Evolutionary conservation across 2,329 filamentous ascomycete species (phyloP), one percentile per base, ranked within the genome.

Genomic region (Sporothrix brasiliensis): DNA sequence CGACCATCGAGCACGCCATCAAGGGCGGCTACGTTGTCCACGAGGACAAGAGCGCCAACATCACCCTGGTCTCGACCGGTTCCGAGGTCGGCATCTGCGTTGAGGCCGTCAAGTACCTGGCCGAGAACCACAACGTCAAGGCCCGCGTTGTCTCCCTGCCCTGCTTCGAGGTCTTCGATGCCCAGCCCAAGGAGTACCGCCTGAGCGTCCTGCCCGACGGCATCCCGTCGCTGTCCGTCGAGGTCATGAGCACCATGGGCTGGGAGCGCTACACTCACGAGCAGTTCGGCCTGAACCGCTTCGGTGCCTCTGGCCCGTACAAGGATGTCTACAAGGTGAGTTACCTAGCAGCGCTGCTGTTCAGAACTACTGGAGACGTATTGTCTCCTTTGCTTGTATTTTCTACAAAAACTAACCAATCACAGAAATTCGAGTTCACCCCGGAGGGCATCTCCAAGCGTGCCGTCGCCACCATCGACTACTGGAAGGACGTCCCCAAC

Each of bases 251-350:
- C 82, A 99, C 95, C 76, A 90, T 97, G 83, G 95, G 95, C 77
- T 99, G 95, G 95, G 94, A 98, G 88, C 92, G 94, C 83, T 99
- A 98, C 86, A 92, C 93, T 72, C 94, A 99, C 84, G 95, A 99
- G 89, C 95, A 99, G 86, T 99, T 99, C 79, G 95, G 95, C 81
- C 89, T 99, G 76, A 99, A 99, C 91, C 89, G 95, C 81, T 99
- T 99, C 83, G 95, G 95, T 89, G 94, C 94, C 76, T 97, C 92
- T 70, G 95, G 94, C 78, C 91, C 94, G 76, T 98, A 98, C 87
- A 94, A 94, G 90, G 91, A 98, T 78, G 93, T 99, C 73, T 99
- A 99, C 88, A 91, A 92, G 52, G 52, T 54, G 52, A 54, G 52
- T 30, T 16, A 3, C 41, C 41, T 5, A 2, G 1, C 11, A 44